Percentiles rank a stretch among this genome's conserved stretches.
These are phyloP conservation scores for Neopestalotiopsis clavispora DNA, from an alignment of 2,329 filamentous ascomycete genomes.

Conservation along the genomic window DNA sequence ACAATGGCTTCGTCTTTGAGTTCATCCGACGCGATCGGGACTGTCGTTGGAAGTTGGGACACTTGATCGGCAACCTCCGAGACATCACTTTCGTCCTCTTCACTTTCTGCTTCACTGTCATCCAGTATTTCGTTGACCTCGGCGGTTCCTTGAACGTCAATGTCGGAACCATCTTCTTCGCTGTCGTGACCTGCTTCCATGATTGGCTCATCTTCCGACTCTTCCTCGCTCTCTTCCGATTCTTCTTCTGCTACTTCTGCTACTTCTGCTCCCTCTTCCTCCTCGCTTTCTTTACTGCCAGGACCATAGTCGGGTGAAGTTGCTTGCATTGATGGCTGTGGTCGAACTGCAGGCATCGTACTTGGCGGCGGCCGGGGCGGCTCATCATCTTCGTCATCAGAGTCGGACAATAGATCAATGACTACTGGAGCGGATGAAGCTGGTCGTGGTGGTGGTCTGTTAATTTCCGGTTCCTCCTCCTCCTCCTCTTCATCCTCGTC, in stretches of 20 bases:
- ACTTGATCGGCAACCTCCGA: background rate
- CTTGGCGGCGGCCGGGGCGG: conserved; percentile 4
- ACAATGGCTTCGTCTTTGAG: background rate
- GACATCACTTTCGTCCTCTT: background rate
- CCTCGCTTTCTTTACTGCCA: conserved; percentile 21
- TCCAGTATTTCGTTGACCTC: background rate
- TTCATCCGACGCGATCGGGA: background rate
- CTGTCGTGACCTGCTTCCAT: conserved; percentile 19
- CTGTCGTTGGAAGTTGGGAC: background rate
- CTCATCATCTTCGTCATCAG: conserved; percentile 32
- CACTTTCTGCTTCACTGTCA: background rate
- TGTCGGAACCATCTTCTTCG: conserved; percentile 22
- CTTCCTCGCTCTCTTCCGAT: conserved; percentile 19
- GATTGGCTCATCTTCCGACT: conserved; percentile 24
- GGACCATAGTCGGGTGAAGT: conserved; percentile 12
- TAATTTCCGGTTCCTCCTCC: conserved; percentile 11
- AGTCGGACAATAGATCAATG: conserved; percentile 31
- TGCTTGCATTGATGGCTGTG: background rate
- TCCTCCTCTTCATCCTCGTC: conserved; percentile 23
- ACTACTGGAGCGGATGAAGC: conserved; percentile 25
- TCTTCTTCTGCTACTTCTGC: conserved; percentile 25
- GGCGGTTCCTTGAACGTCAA: background rate
- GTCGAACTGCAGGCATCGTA: background rate
- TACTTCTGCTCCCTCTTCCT: conserved; percentile 18
- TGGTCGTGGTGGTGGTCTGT: conserved; percentile 11